Evolutionary conservation across 331 rosid species (phyloP).

Genomic region (Erythrophleum ivorense): DNA sequence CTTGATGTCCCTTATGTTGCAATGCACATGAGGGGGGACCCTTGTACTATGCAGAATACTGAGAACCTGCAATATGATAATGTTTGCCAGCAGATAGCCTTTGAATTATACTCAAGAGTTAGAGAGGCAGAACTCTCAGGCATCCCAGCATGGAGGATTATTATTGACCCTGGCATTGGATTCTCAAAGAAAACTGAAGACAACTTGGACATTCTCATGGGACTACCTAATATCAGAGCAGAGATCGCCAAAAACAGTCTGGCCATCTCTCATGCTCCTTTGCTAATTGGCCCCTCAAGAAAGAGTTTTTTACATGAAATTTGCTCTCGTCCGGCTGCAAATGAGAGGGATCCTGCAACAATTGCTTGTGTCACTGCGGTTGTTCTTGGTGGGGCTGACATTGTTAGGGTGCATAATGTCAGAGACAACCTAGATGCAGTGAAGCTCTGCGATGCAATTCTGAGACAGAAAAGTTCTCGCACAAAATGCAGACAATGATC

Average conservation of each 20-base stretch:
- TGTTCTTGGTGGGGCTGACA: constrained; percentile 80
- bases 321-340: constrained; percentile 57
- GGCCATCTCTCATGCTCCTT: constrained; percentile 81
- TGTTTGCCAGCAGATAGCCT: constrained; percentile 72
- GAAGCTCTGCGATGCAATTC: constrained; percentile 78
- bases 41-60: constrained; percentile 73
- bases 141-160: constrained; percentile 88
- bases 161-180: constrained; percentile 88
- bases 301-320: constrained; percentile 82
- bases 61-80: constrained; percentile 75
- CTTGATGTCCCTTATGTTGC: constrained; percentile 88
- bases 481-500: constrained; percentile 37
- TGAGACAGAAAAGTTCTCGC: constrained; percentile 48
- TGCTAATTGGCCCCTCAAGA: constrained; percentile 86
- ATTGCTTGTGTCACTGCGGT: constrained; percentile 68
- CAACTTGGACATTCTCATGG: constrained; percentile 65
- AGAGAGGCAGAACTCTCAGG: constrained; percentile 78
- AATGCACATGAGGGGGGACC: constrained; percentile 97
- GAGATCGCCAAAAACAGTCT: constrained; percentile 64
- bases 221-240: constrained; percentile 62
- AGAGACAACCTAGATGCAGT: constrained; percentile 78
- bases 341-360: constrained; percentile 83
- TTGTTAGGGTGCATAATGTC: constrained; percentile 88
- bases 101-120: constrained; percentile 59
- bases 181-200: constrained; percentile 83